phyloP scores from a whole-genome alignment of 352 stramenopile genomes.

The Globisporangium uncinulatum region DNA sequence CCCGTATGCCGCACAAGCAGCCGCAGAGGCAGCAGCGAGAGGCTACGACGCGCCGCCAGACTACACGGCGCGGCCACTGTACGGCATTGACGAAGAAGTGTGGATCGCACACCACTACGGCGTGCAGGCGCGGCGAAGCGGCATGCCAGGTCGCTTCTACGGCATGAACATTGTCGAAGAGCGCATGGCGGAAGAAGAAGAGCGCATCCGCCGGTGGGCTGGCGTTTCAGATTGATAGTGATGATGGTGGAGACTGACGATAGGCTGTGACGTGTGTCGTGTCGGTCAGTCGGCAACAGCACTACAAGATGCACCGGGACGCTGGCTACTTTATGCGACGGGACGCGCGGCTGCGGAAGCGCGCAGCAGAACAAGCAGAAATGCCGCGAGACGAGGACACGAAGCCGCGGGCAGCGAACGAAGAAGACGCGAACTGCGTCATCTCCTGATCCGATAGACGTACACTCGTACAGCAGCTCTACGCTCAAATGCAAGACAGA shows the following conservation, averaged over 20 bases:
- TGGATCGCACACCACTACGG: conserved; percentile 85
- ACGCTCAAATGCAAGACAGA: background rate
- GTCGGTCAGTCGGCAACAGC: conserved; percentile 40
- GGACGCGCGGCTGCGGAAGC: conserved; percentile 52
- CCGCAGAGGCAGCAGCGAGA: conserved; percentile 20
- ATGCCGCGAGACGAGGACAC: conserved; percentile 28
- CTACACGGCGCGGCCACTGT: conserved; percentile 21
- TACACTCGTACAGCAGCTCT: background rate
- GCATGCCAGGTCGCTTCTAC: conserved; percentile 50
- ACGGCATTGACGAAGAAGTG: conserved; percentile 79
- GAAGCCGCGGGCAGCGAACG: conserved; percentile 15
- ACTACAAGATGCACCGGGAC: conserved; percentile 65
- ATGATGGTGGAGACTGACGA: background rate
- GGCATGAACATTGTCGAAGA: conserved; percentile 75
- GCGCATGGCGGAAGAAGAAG: conserved; percentile 53
- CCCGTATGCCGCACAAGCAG: conserved; percentile 43
- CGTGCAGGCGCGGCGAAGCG: conserved; percentile 34
- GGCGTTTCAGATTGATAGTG: too few relatives aligned
- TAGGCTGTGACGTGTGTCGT: background rate
- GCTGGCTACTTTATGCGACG: conserved; percentile 73
- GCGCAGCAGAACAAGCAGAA: conserved; percentile 32
- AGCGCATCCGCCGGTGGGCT: conserved; percentile 49
- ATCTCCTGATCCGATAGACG: conserved; percentile 13
- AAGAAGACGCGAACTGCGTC: conserved; percentile 22
- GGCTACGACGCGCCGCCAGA: conserved; percentile 12